Evolutionary conservation across 805 yeast genomes (phyloP).

Genomic region (Schwanniomyces vanrijiae): DNA sequence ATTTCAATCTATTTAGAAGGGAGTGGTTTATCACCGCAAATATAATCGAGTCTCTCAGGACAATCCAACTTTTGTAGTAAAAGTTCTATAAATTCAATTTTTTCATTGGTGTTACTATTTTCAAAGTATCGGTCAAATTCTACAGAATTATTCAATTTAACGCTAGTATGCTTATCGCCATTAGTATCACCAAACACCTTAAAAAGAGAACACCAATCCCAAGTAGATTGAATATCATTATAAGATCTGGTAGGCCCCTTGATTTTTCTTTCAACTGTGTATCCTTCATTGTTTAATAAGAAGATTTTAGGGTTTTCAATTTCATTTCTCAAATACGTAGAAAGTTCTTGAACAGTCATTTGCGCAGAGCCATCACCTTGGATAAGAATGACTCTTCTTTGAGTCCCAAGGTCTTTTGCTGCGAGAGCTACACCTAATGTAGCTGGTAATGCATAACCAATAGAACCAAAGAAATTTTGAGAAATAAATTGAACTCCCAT

Average conservation of each 20-base stretch:
- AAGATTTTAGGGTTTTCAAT: conserved; percentile 65
- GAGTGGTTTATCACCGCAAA: conserved; percentile 6
- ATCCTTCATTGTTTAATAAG: conserved; percentile 81
- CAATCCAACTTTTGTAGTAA: conserved; percentile 26
- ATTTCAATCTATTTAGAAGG: background rate
- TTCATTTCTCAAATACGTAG: conserved; percentile 58
- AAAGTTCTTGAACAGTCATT: conserved; percentile 87
- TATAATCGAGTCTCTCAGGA: conserved; percentile 20
- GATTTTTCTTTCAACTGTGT: conserved; percentile 85
- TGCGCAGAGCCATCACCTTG: conserved; percentile 96
- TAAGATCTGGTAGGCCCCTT: conserved; percentile 74
- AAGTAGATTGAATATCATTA: conserved; percentile 77
- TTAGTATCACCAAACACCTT: conserved; percentile 58
- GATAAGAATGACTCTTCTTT: conserved; percentile 62
- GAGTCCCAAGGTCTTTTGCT: conserved; percentile 49
- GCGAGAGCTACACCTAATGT: conserved; percentile 82
- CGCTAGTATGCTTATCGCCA: conserved; percentile 19
- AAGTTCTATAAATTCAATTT: conserved; percentile 26
- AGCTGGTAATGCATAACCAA: conserved; percentile 87
- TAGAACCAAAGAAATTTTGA: conserved; percentile 79
- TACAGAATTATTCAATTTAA: conserved; percentile 14
- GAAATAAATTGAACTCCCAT: conserved; percentile 50
- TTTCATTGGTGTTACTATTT: conserved; percentile 2
- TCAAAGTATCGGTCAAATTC: conserved; percentile 19
- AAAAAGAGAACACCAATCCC: conserved; percentile 79